Evolutionary conservation across 176 grass and related monocot genomes (phyloP).

Genomic region (Hyparrhenia diplandra): DNA sequence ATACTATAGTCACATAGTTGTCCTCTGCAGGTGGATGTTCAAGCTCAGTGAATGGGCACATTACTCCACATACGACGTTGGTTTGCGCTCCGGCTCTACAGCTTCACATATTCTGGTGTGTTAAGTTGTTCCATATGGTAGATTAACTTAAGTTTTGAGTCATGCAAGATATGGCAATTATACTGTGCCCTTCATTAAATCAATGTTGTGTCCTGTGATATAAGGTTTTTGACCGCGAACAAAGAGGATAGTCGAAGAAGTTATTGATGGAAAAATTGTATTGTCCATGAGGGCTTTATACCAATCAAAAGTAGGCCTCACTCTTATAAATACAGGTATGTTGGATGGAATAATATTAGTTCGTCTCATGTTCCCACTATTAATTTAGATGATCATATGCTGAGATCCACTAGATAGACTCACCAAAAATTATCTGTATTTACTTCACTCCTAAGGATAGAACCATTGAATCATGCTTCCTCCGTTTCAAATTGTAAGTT

Average conservation of each 20-base stretch:
- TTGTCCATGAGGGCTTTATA: constrained; percentile 95
- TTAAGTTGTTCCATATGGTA: background rate
- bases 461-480: background rate
- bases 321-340: constrained; percentile 83
- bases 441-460: background rate
- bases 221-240: constrained; percentile 85
- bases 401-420: background rate
- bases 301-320: constrained; percentile 88
- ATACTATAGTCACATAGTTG: constrained; percentile 25
- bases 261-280: constrained; percentile 90
- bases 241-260: constrained; percentile 92
- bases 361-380: background rate
- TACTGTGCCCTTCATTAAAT: constrained; percentile 20
- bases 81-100: constrained; percentile 76
- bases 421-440: background rate
- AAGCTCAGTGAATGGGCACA: constrained; percentile 95
- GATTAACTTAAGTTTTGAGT: constrained; percentile 1
- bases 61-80: constrained; percentile 90
- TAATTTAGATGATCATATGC: background rate
- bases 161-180: background rate
- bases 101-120: constrained; percentile 91
- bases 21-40: constrained; percentile 84
- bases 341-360: background rate
- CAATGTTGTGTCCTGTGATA: background rate
- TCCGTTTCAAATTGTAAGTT: too few relatives aligned